Percentiles rank a stretch among this genome's conserved stretches.
Conservation (phyloP, 352 stramenopile species). For the Phytophthora gonapodyides region DNA sequence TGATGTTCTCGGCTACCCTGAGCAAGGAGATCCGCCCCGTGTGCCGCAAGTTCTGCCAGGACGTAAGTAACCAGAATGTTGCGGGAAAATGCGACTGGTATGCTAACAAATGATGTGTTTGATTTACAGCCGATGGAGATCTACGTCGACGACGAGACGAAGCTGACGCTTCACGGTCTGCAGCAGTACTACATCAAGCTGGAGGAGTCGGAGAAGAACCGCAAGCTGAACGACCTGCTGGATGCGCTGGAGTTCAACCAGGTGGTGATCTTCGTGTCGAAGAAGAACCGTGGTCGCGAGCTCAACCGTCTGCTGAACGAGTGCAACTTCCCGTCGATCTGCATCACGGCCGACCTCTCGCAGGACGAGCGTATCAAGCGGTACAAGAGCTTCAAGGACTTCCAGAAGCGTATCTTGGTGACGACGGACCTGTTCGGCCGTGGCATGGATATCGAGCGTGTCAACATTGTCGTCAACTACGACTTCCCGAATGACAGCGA, state of each 20-base stretch:
- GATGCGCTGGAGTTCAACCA: conserved; percentile 99
- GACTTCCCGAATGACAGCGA: conserved; percentile 99
- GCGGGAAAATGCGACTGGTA: neutral
- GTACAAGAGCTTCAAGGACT: conserved; percentile 99
- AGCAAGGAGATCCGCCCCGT: conserved; percentile 99
- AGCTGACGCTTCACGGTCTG: conserved; percentile 99
- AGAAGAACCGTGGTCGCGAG: conserved; percentile 97
- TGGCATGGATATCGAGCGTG: conserved; percentile 99
- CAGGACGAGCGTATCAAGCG: conserved; percentile 98
- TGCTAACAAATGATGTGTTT: conserved; percentile 6
- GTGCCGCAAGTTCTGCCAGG: conserved; percentile 99
- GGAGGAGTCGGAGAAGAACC: conserved; percentile 99
- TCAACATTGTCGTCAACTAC: conserved; percentile 99
- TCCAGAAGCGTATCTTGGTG: conserved; percentile 99
- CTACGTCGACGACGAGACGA: conserved; percentile 99
- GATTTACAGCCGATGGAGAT: conserved; percentile 96
- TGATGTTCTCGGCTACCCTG: conserved; percentile 99
- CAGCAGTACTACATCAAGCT: conserved; percentile 99
- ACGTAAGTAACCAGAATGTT: conserved; percentile 67
- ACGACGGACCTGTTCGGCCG: conserved; percentile 99
- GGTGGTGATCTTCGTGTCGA: conserved; percentile 98
- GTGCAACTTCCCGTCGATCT: conserved; percentile 99
- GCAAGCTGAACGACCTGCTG: conserved; percentile 99
- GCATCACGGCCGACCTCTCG: conserved; percentile 97
- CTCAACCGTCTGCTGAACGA: conserved; percentile 98